Evolutionary conservation across 805 yeast species (phyloP).

Genomic region (Yarrowia sp.): DNA sequence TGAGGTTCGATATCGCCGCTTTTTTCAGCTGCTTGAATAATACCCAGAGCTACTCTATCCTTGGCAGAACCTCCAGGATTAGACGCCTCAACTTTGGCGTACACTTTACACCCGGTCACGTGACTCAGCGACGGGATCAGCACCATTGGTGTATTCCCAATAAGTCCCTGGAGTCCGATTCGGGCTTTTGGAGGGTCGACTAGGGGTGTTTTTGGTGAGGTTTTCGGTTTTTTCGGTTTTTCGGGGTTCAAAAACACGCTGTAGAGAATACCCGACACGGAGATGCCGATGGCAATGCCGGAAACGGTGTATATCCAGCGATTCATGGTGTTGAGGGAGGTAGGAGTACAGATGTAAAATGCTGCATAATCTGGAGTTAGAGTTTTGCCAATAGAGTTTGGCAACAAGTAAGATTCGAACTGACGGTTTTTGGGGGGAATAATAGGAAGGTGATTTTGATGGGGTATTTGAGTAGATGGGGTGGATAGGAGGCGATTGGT

Average conservation of each 20-base stretch:
- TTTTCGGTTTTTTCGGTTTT: neutral
- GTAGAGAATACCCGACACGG: slow-evolving; percentile 9
- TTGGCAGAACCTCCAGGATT: slow-evolving; percentile 97
- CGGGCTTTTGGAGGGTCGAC: slow-evolving; percentile 6
- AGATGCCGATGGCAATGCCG: neutral
- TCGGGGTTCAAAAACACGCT: neutral
- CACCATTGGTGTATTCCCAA: slow-evolving; percentile 88
- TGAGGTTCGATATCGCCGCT: slow-evolving; percentile 57
- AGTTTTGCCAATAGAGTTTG: neutral
- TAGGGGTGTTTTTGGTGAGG: neutral
- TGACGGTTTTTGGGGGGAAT: neutral
- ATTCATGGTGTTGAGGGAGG: neutral
- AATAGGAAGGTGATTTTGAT: neutral
- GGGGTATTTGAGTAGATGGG: neutral
- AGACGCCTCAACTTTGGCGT: slow-evolving; percentile 78
- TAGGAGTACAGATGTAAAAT: neutral
- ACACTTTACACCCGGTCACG: slow-evolving; percentile 75
- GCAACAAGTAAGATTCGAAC: neutral
- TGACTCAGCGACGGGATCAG: slow-evolving; percentile 66
- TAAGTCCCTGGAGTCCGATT: slow-evolving; percentile 70
- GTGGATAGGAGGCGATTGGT: neutral
- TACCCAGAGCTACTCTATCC: slow-evolving; percentile 87
- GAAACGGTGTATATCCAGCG: slow-evolving; percentile 14
- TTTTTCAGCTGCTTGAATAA: slow-evolving; percentile 66
- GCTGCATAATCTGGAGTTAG: slow-evolving; percentile 2